Evolutionary conservation across 2,329 filamentous ascomycete genomes (phyloP), one percentile per base, ranked within the genome.

Genomic region (Xylariomycetidae sp.): DNA sequence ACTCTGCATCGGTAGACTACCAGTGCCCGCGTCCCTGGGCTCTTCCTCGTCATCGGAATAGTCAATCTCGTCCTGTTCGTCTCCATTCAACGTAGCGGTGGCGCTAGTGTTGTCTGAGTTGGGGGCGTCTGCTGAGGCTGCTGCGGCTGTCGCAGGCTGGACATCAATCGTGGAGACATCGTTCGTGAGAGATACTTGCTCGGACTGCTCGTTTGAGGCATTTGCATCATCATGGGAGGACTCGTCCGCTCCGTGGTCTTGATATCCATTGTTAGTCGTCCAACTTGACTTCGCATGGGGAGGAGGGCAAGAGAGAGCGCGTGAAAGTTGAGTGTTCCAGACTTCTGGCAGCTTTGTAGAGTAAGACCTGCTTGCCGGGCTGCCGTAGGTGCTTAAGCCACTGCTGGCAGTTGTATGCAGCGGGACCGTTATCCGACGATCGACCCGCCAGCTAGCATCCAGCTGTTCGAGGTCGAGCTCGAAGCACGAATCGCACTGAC

Each of bases 1-100:
- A 23, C 48, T 42, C 36, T 31, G 35, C 19, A 22, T 33, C 25
- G 34, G 37, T 36, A 38, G 19, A 34, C 37, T 43, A 18, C 40
- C 38, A 22, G 36, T 35, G 12, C 35, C 42, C 13, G 44, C 40
- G 9, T 54, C 12, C 22, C 47, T 28, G 54, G 55, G 34, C 13
- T 35, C 29, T 10, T 60, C 59, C 13, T 58, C 62, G 18, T 58
- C 51, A 25, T 58, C 55, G 2, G 53, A 52, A 32, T 61, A 58
- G 37, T 60, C 54, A 28, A 59, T 60, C 31, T 56, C 52, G 31
- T 54, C 52, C 22, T 54, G 45, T 17, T 56, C 54, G 15, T 56
- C 54, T 14, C 50, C 47, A 19, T 51, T 50, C 5, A 59, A 43
- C 26, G 54, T 58, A 12, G 48, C 53, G 7, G 57, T 58, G 10